Conservation (phyloP, 768 basidiomycete genomes). For the Lentinula lateritia region DNA sequence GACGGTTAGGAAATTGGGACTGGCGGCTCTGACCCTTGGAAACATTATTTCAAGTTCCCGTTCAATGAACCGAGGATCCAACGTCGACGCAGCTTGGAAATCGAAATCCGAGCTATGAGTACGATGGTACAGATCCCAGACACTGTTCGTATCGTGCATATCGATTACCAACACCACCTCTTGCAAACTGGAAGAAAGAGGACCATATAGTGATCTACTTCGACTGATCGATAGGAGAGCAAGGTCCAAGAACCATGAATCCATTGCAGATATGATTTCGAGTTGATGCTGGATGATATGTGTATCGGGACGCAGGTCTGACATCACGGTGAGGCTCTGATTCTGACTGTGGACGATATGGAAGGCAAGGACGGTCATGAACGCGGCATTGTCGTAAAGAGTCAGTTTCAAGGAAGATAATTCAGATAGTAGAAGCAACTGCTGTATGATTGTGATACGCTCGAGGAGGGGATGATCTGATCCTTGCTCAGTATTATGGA, state of each 20-base stretch:
- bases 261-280: neutral
- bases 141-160: no score
- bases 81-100: neutral
- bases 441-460: neutral
- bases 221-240: neutral
- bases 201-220: neutral
- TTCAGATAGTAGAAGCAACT: neutral
- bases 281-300: neutral
- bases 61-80: neutral
- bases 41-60: neutral
- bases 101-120: no score
- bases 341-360: neutral
- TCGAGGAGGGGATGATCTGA: neutral
- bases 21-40: neutral
- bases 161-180: neutral
- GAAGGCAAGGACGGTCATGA: neutral
- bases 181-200: neutral
- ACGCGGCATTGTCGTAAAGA: neutral
- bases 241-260: neutral
- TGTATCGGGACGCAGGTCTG: neutral
- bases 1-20: neutral
- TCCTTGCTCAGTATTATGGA: neutral
- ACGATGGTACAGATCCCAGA: no score
- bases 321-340: neutral
- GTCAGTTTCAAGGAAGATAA: neutral